Conservation (phyloP, 2,329 filamentous ascomycete species). For the Stromatinia cepivora region DNA sequence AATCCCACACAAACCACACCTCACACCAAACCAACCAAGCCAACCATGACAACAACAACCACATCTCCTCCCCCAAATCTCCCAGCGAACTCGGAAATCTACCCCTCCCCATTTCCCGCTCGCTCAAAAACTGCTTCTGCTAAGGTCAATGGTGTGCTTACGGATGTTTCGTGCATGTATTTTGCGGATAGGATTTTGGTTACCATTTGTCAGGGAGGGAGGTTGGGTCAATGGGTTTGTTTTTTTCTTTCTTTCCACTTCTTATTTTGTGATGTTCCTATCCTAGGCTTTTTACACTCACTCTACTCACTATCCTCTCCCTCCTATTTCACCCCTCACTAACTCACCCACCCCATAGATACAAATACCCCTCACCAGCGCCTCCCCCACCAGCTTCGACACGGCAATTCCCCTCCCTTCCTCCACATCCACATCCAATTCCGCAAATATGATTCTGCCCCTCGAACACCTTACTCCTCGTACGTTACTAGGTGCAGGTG, state of each 20-base stretch:
- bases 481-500: slow-evolving; percentile 81
- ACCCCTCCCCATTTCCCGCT: slow-evolving; percentile 36
- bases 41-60: background rate
- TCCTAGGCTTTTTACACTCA: background rate
- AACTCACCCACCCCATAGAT: slow-evolving; percentile 50
- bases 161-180: slow-evolving; percentile 68
- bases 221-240: slow-evolving; percentile 84
- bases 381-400: slow-evolving; percentile 60
- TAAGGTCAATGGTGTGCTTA: slow-evolving; percentile 65
- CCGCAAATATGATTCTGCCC: slow-evolving; percentile 67
- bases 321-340: background rate
- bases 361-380: slow-evolving; percentile 75
- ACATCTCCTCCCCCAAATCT: background rate
- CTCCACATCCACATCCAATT: slow-evolving; percentile 19
- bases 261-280: background rate
- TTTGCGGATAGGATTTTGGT: slow-evolving; percentile 92
- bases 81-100: slow-evolving; percentile 19
- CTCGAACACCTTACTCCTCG: slow-evolving; percentile 80
- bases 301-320: background rate
- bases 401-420: slow-evolving; percentile 45
- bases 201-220: slow-evolving; percentile 82
- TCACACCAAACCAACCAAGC: background rate
- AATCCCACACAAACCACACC: background rate
- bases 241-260: background rate
- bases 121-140: slow-evolving; percentile 49